A percentile compares a stretch with the other conserved stretches of the same genome.
phyloP scores from a whole-genome alignment of 1,139 yeast species.

The Saccharomyces hybrid region DNA sequence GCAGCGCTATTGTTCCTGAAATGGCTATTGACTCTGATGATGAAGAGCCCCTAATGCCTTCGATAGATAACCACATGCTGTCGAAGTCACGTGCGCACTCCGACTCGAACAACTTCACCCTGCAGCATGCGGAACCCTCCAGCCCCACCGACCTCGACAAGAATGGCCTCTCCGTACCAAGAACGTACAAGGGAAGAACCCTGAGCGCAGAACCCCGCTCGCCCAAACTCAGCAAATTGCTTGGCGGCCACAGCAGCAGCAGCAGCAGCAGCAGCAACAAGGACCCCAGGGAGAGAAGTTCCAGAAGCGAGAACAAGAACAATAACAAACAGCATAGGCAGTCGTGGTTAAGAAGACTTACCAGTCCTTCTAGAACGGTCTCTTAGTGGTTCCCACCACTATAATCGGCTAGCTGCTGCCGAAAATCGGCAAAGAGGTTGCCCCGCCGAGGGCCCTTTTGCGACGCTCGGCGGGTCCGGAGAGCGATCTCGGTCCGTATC shows the following conservation, averaged over 20 bases:
- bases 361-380: neutral
- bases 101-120: neutral
- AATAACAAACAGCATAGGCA: neutral
- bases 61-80: neutral
- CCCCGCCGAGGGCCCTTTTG: neutral
- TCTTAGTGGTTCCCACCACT: neutral
- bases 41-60: neutral
- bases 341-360: conserved; percentile 4
- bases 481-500: conserved; percentile 2
- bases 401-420: neutral
- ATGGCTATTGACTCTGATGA: neutral
- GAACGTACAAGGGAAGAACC: neutral
- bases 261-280: neutral
- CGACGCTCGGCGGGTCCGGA: conserved; percentile 2
- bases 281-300: neutral
- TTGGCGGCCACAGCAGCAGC: neutral
- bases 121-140: neutral
- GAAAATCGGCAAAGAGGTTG: neutral
- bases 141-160: neutral
- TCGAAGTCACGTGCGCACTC: neutral
- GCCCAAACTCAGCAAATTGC: neutral
- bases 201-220: neutral
- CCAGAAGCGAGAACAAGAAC: neutral
- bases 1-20: neutral
- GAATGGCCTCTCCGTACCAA: neutral